These are phyloP conservation scores for Cladophialophora exuberans DNA, from an alignment of 2,329 filamentous ascomycete species.

Conservation along the genomic window DNA sequence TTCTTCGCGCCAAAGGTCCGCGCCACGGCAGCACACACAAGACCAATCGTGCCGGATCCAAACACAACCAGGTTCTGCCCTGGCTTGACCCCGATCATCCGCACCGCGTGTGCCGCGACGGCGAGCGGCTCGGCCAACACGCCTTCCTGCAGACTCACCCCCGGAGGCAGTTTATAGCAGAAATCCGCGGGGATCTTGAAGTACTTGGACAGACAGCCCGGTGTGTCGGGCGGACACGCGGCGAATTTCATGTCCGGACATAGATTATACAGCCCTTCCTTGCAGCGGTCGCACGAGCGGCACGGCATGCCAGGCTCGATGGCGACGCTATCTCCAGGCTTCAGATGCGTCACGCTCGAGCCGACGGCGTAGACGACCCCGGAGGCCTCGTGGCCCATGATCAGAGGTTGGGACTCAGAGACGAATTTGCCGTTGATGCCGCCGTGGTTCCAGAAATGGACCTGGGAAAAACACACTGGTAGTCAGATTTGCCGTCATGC, in stretches of 20 bases:
- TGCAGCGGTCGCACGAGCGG: constrained; percentile 40
- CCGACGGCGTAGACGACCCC: constrained; percentile 35
- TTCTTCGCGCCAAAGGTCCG: constrained; percentile 62
- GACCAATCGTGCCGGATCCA: constrained; percentile 55
- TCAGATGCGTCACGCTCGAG: constrained; percentile 32
- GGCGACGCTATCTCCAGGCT: constrained; percentile 39
- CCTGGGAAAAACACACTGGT: constrained; percentile 34
- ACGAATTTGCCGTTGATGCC: constrained; percentile 39
- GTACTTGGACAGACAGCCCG: constrained; percentile 45
- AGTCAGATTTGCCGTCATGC: too few relatives aligned
- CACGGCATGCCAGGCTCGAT: constrained; percentile 45
- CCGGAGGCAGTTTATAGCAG: constrained; percentile 43
- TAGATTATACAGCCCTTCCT: constrained; percentile 46
- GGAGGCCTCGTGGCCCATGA: constrained; percentile 42
- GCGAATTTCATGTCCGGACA: constrained; percentile 47
- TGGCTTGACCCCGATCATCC: constrained; percentile 43
- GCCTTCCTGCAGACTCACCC: constrained; percentile 46
- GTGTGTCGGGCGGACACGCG: constrained; percentile 42
- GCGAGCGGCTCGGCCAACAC: constrained; percentile 54
- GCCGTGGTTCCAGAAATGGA: constrained; percentile 46
- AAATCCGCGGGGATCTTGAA: constrained; percentile 44
- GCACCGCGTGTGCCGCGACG: constrained; percentile 51
- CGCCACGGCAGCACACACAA: constrained; percentile 63
- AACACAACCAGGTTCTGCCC: constrained; percentile 46
- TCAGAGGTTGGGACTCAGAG: constrained; percentile 33